Conservation (phyloP, 2,329 filamentous ascomycete genomes). For the Alternaria dauci region DNA sequence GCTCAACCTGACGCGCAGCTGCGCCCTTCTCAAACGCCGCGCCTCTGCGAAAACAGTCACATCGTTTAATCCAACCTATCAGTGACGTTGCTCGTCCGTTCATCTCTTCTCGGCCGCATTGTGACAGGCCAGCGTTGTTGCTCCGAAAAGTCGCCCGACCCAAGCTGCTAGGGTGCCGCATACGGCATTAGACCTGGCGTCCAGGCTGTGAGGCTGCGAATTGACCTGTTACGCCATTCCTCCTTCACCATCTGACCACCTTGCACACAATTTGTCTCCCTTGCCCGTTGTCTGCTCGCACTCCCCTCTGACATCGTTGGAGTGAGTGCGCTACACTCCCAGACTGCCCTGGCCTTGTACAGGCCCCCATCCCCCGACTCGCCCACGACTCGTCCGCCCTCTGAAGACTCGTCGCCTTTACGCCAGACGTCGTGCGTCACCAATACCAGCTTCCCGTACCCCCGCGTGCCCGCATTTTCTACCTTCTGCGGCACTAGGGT, state of each 20-base stretch:
- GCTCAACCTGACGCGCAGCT: constrained; percentile 7
- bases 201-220: constrained; percentile 21
- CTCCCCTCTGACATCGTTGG: constrained; percentile 7
- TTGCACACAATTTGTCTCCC: constrained; percentile 6
- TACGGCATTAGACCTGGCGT: constrained; percentile 14
- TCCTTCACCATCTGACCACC: constrained; percentile 23
- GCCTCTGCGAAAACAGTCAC: constrained; percentile 16
- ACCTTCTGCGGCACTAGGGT: constrained; percentile 9
- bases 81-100: constrained; percentile 14
- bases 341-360: constrained; percentile 11
- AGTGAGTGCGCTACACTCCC: constrained; percentile 19
- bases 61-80: constrained; percentile 21
- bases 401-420: not conserved
- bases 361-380: not conserved
- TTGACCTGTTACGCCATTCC: constrained; percentile 15
- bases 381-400: constrained; percentile 10
- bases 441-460: constrained; percentile 4
- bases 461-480: constrained; percentile 8
- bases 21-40: constrained; percentile 27
- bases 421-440: constrained; percentile 24
- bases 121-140: constrained; percentile 21
- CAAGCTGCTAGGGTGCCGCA: constrained; percentile 24
- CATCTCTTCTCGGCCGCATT: constrained; percentile 23
- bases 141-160: constrained; percentile 28
- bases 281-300: not conserved